Conservation (phyloP, 352 stramenopile species). For the Halophytophthora batemanensis region DNA sequence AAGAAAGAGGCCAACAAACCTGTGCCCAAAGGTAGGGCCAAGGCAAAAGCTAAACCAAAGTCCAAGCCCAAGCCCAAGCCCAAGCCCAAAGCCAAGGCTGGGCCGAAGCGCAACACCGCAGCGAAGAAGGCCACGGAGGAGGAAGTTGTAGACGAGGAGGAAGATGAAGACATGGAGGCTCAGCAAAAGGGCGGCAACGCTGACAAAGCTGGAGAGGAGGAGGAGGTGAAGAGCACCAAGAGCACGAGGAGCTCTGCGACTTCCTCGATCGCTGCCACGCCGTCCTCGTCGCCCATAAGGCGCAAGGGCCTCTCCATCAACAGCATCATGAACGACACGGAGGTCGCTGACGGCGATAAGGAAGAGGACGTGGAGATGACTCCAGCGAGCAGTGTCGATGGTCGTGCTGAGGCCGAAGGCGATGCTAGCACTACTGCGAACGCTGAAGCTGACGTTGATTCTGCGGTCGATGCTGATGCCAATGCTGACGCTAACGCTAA, state of each 20-base stretch:
- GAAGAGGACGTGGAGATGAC: constrained; percentile 25
- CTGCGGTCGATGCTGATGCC: background rate
- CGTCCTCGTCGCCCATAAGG: constrained; percentile 36
- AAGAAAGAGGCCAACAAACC: constrained; percentile 2
- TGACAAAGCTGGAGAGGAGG: constrained; percentile 8
- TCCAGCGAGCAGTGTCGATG: background rate
- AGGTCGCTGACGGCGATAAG: constrained; percentile 25
- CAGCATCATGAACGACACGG: constrained; percentile 46
- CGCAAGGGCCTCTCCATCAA: constrained; percentile 59
- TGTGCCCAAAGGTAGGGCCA: constrained; percentile 12
- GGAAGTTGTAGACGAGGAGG: constrained; percentile 20
- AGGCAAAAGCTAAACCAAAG: constrained; percentile 3
- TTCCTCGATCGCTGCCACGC: constrained; percentile 26
- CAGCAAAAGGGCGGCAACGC: constrained; percentile 11
- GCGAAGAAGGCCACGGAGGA: constrained; percentile 23
- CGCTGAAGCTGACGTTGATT: too few relatives aligned
- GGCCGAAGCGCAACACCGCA: constrained; percentile 8
- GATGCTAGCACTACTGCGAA: constrained; percentile 20
- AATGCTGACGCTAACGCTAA: background rate
- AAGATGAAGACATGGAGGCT: constrained; percentile 6
- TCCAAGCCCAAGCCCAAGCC: constrained; percentile 3
- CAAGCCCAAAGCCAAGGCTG: constrained; percentile 18
- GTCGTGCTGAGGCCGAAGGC: constrained; percentile 13
- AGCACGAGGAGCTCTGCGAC: constrained; percentile 17
- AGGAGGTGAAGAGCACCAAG: constrained; percentile 3